A percentile compares a stretch with the other conserved stretches of the same genome.
These are phyloP conservation scores for Mycocalia duriaeana DNA, from an alignment of 1,284 basidiomycete genomes.

Conservation along the genomic window DNA sequence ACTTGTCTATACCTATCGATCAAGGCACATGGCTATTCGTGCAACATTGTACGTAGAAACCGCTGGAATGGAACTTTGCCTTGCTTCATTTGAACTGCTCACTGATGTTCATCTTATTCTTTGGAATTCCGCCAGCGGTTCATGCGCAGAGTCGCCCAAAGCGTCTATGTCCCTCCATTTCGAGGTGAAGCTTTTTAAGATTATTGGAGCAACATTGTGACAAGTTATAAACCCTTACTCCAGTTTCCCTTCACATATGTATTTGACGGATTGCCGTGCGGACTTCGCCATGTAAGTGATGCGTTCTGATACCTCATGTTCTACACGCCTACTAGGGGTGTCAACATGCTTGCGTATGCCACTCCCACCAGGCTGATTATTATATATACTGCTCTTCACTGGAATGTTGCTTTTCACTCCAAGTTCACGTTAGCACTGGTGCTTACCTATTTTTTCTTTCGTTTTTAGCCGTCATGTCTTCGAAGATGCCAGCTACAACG, in stretches of 20 bases:
- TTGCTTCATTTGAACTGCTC: background rate
- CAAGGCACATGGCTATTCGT: background rate
- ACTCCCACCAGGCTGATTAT: slow-evolving; percentile 21
- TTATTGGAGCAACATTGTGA: too few species aligned
- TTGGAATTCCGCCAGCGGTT: too few species aligned
- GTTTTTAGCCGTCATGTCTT: slow-evolving; percentile 37
- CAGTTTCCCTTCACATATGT: too few species aligned
- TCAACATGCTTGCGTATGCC: slow-evolving; percentile 40
- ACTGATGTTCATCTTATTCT: too few species aligned
- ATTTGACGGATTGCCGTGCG: slow-evolving; percentile 24
- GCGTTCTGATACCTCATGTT: slow-evolving; percentile 50
- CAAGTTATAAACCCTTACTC: slow-evolving; percentile 10
- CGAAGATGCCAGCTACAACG: slow-evolving; percentile 41
- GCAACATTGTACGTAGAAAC: slow-evolving; percentile 1
- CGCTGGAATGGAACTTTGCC: slow-evolving; percentile 1
- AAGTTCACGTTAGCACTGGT: slow-evolving; percentile 38
- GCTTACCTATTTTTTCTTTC: slow-evolving; percentile 28
- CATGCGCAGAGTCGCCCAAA: too few species aligned
- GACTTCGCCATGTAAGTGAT: slow-evolving; percentile 25
- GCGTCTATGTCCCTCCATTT: too few species aligned
- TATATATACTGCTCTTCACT: slow-evolving; percentile 21
- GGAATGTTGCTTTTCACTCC: slow-evolving; percentile 25
- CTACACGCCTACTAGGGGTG: slow-evolving; percentile 48
- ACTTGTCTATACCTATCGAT: too few species aligned
- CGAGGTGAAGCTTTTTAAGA: too few species aligned